Base-by-base conservation (phyloP, 2,329 filamentous ascomycete genomes). In the Cladorrhinum sp. region DNA sequence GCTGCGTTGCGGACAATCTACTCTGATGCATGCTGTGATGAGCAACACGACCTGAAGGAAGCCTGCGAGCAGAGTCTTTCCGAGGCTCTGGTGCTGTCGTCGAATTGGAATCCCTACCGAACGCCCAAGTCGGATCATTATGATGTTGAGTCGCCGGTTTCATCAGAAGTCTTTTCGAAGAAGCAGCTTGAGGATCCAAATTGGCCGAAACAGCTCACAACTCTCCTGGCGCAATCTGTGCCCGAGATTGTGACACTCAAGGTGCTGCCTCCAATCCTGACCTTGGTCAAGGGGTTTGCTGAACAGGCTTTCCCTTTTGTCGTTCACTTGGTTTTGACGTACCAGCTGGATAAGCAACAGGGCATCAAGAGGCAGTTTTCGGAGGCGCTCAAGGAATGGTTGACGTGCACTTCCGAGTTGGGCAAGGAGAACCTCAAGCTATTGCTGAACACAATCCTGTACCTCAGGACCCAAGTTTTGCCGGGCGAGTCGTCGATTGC, bases 231-330 rank as follows among this genome's bases (percentile, higher is more conserved):
- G 36, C 80, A 79, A 48, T 83, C 82, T 55, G 81, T 86, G 9
- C 73, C 80, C 0, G 77, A 85, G 18, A 88, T 91, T 62, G 83
- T 88, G 14, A 79, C 96, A 2, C 79, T 97, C 46, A 83, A 83
- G 10, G 83, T 88, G 2, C 75, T 98, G 23, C 79, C 83, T 1
- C 83, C 84, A 4, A 82, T 95, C 42, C 77, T 97, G 3, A 74
- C 78, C 12, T 80, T 82, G 12, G 84, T 94, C 24, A 81, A 84
- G 46, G 83, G 84, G 0, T 86, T 97, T 70, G 89, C 92, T 0
- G 83, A 87, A 62, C 83, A 86, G 48, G 80, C 91, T 0, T 88
- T 98, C 55, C 92, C 93, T 0, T 96, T 91, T 66, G 83, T 98
- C 57, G 78, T 96, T 2, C 96, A 99, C 73, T 79, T 96, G 48